Evolutionary conservation across 208 protist species (phyloP).

Genomic region (Leishmania tarentolae): DNA sequence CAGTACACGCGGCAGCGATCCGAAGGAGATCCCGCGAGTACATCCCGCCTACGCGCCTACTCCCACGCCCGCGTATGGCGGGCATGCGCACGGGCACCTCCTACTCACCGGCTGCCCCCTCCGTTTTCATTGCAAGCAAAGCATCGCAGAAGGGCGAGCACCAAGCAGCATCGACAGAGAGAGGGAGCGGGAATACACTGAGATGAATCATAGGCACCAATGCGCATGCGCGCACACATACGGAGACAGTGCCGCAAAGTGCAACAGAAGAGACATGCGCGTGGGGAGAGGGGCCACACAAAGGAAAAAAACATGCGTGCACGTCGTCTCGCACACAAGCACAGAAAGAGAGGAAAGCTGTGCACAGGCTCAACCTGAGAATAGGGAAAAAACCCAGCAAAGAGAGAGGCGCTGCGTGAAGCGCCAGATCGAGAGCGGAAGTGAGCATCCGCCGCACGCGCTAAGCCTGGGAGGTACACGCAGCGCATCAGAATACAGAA

Average conservation of each 20-base stretch:
- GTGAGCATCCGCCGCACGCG: not conserved
- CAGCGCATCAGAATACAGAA: not conserved
- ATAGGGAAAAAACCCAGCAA: not conserved
- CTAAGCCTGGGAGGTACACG: not conserved
- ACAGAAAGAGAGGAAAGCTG: not conserved
- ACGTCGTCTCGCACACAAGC: not conserved
- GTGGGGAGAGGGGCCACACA: not conserved
- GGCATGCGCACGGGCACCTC: not conserved
- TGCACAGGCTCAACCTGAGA: not conserved
- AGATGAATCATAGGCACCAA: not conserved
- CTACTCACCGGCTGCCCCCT: not conserved
- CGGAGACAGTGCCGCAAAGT: not conserved
- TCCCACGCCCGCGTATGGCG: too few species aligned
- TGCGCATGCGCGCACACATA: not conserved
- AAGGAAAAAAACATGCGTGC: not conserved
- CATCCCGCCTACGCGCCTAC: not conserved
- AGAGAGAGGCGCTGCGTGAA: not conserved
- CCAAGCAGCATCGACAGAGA: not conserved
- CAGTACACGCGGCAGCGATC: not conserved
- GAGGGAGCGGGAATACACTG: not conserved
- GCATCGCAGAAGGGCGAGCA: not conserved
- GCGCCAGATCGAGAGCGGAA: not conserved
- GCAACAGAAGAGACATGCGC: not conserved
- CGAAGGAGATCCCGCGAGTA: not conserved
- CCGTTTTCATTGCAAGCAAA: not conserved